phyloP scores from a whole-genome alignment of 257 asterid genomes.

The Pogostemon cablin region DNA sequence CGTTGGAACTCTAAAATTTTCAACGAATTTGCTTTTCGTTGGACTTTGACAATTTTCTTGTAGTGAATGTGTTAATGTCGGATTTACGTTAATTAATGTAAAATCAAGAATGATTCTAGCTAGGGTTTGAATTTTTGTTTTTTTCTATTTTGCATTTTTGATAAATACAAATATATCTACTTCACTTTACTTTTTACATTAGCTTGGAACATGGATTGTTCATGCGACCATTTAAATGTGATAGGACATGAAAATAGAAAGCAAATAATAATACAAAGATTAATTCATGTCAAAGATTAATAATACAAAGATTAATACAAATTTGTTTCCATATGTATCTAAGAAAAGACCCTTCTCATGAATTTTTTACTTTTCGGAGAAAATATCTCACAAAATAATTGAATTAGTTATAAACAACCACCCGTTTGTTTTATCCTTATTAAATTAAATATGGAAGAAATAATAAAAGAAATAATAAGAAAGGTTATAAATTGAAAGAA shows the following conservation, averaged over 20 bases:
- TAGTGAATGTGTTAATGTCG: conserved; percentile 14
- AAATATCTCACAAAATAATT: background rate
- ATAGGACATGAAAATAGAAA: conserved; percentile 1
- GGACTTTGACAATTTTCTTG: too few relatives aligned
- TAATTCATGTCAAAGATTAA: background rate
- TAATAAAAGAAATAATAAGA: too few relatives aligned
- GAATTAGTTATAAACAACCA: background rate
- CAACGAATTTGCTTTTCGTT: too few relatives aligned
- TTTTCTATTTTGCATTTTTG: background rate
- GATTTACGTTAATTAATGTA: background rate
- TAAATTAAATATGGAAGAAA: too few relatives aligned
- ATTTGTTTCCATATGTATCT: too few relatives aligned
- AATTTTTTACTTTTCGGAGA: background rate
- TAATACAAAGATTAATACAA: background rate
- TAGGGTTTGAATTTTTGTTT: background rate
- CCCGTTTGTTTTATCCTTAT: background rate
- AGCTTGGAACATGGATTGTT: conserved; percentile 14
- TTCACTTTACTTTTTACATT: background rate
- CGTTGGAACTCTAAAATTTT: too few relatives aligned
- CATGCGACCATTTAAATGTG: background rate
- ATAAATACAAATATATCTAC: conserved; percentile 15
- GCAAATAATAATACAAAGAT: background rate
- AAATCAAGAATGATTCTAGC: background rate
- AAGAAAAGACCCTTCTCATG: background rate
- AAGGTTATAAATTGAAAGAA: background rate